phyloP scores from a whole-genome alignment of 2,329 filamentous ascomycete species.

The Penicillium corylophilum region DNA sequence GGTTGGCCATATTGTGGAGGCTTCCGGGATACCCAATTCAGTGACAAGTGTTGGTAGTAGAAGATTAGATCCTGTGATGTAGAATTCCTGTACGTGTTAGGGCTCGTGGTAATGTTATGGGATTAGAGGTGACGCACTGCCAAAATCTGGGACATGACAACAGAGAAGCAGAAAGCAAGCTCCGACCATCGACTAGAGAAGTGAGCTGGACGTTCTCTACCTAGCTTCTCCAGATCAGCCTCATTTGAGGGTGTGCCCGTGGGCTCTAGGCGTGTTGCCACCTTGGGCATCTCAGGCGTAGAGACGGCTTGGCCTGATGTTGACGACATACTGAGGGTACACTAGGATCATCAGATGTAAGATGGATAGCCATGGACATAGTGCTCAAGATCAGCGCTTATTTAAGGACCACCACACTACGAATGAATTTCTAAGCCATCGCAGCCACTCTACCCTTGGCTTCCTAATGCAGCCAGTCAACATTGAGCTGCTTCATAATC shows the following conservation, averaged over 20 bases:
- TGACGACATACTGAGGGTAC: background rate
- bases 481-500: constrained; percentile 1
- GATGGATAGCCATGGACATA: background rate
- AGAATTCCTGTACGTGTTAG: constrained; percentile 59
- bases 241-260: constrained; percentile 7
- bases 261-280: constrained; percentile 4
- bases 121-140: constrained; percentile 43
- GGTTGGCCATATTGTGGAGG: constrained; percentile 58
- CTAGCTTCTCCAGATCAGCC: constrained; percentile 56
- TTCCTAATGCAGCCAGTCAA: constrained; percentile 18
- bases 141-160: constrained; percentile 64
- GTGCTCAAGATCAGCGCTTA: no score
- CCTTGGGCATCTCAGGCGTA: background rate
- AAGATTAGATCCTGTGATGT: constrained; percentile 71
- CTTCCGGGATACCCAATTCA: constrained; percentile 65
- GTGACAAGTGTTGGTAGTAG: constrained; percentile 64
- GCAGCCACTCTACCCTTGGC: constrained; percentile 8
- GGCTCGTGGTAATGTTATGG: background rate
- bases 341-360: background rate
- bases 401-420: background rate
- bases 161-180: constrained; percentile 60
- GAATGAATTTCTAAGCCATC: constrained; percentile 9
- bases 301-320: background rate
- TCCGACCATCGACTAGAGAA: constrained; percentile 59
- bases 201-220: constrained; percentile 59